Evolutionary conservation across 1,284 basidiomycete genomes (phyloP).

Genomic region (Pseudozyma thailandica): DNA sequence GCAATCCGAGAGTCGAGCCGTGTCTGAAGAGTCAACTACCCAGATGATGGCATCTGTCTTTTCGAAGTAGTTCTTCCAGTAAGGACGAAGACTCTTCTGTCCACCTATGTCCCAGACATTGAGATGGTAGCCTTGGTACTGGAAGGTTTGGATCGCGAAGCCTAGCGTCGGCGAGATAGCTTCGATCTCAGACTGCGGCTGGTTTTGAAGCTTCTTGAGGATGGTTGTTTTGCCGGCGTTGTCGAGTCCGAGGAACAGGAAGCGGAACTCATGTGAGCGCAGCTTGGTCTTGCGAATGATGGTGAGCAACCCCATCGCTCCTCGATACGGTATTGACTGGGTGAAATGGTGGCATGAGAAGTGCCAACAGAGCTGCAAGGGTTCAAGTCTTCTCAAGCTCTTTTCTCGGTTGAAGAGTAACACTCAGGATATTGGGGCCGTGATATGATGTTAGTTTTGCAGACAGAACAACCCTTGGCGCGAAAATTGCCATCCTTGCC

Average conservation of each 20-base stretch:
- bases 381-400: too few species aligned
- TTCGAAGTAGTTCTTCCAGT: slow-evolving; percentile 99
- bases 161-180: slow-evolving; percentile 85
- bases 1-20: slow-evolving; percentile 88
- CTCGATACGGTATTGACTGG: too few species aligned
- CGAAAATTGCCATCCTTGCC: too few species aligned
- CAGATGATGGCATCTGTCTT: slow-evolving; percentile 97
- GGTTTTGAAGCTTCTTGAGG: slow-evolving; percentile 89
- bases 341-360: too few species aligned
- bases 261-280: slow-evolving; percentile 80
- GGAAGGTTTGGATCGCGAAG: slow-evolving; percentile 97
- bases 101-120: slow-evolving; percentile 89
- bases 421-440: too few species aligned
- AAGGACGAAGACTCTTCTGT: slow-evolving; percentile 91
- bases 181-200: slow-evolving; percentile 77
- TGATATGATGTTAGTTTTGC: too few species aligned
- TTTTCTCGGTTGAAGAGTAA: too few species aligned
- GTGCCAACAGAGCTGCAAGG: too few species aligned
- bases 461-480: too few species aligned
- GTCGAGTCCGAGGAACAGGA: slow-evolving; percentile 98
- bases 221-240: slow-evolving; percentile 99
- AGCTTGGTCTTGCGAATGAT: slow-evolving; percentile 93
- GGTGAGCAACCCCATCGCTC: slow-evolving; percentile 80
- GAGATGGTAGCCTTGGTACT: slow-evolving; percentile 79
- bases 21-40: slow-evolving; percentile 96